Evolutionary conservation across 2,329 filamentous ascomycete genomes (phyloP), one percentile per base, ranked within the genome.

Genomic region (Penicillium sp.): DNA sequence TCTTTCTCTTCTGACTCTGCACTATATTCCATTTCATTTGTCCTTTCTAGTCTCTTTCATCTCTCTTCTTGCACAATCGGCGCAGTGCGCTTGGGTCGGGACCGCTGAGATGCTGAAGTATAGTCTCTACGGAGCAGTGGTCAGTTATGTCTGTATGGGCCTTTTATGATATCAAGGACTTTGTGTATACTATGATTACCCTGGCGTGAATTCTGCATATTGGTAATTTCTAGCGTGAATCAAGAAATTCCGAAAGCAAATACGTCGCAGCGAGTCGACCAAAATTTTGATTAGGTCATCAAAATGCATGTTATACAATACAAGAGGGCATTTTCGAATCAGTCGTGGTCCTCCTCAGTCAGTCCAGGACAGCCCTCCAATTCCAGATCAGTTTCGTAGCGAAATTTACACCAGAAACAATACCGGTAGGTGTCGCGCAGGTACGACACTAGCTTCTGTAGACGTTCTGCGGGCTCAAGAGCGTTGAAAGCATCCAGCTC

Each of bases 401-500:
- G 73, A 65, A 78, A 85, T 64, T 96, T 97, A 68, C 93, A 98
- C 86, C 90, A 98, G 62, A 96, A 95, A 69, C 93, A 98, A 62
- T 98, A 98, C 30, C 75, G 68, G 58, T 88, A 80, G 58, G 78
- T 77, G 33, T 80, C 72, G 25, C 93, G 78, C 38, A 98, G 64
- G 64, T 86, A 82, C 13, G 69, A 63, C 7, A 95, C 76, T 10
- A 94, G 64, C 52, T 73, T 79, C 7, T 72, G 68, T 47, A 97
- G 67, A 50, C 80, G 79, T 54, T 94, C 84, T 1, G 70, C 70
- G 2, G 80, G 72, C 15, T 81, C 77, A 30, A 91, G 69, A 2
- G 76, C 78, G 56, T 89, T 81, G 56, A 94, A 96, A 41, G 80
- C 83, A 18, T 90, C 83, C 41, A 97, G 68, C 62, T 95, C 89